phyloP scores from a whole-genome alignment of 2,329 filamentous ascomycete genomes.

The Pseudogymnoascus sp. region DNA sequence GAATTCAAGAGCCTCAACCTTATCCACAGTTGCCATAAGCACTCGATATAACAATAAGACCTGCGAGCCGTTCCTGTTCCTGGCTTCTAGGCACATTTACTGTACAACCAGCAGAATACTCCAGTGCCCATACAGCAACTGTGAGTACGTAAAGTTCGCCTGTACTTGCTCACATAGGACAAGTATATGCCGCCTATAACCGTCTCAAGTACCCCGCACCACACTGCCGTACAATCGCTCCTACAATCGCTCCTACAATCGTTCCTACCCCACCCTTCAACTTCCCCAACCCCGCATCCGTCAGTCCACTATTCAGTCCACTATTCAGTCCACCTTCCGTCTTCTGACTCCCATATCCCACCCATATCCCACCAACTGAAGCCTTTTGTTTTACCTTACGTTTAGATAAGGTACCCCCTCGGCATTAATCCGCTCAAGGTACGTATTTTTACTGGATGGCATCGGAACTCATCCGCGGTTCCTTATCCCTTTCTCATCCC shows the following conservation, averaged over 20 bases:
- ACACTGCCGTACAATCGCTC: too few species aligned
- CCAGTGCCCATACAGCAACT: background rate
- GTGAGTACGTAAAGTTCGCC: background rate
- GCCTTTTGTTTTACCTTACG: background rate
- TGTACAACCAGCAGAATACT: background rate
- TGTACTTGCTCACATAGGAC: background rate
- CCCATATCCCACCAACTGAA: background rate
- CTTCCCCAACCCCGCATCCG: background rate
- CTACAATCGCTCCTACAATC: background rate
- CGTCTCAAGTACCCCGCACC: background rate
- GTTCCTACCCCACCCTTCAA: background rate
- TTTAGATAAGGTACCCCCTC: background rate
- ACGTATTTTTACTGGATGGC: background rate
- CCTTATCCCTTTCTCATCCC: background rate
- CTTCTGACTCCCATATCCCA: background rate
- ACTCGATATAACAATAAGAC: background rate
- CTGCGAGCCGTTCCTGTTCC: background rate
- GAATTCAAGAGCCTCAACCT: background rate
- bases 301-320: background rate
- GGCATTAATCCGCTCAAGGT: background rate
- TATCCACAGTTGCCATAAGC: background rate
- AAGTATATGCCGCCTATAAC: conserved; percentile 1
- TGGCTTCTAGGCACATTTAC: background rate
- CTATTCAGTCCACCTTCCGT: background rate
- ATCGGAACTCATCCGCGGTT: background rate